phyloP scores from a whole-genome alignment of 177 flowering plant species.

The Vitis hybrid region DNA sequence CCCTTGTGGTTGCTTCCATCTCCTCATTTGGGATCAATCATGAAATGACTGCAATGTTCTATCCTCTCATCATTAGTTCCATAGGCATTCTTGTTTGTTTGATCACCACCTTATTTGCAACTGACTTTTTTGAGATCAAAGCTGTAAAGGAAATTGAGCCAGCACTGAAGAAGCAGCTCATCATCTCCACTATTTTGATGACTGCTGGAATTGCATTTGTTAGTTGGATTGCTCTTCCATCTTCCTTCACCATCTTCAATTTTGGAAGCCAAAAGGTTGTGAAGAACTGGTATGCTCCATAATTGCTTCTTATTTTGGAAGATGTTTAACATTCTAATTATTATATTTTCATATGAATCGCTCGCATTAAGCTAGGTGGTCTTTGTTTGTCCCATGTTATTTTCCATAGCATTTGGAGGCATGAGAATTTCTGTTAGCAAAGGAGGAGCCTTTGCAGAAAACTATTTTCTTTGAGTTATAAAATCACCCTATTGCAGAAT shows the following conservation, averaged over 20 bases:
- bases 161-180: slow-evolving; percentile 72
- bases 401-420: too few species aligned
- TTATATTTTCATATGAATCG: not conserved
- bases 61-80: slow-evolving; percentile 73
- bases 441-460: too few species aligned
- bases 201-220: slow-evolving; percentile 66
- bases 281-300: slow-evolving; percentile 65
- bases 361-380: too few species aligned
- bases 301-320: not conserved
- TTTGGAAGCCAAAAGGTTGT: slow-evolving; percentile 80
- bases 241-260: slow-evolving; percentile 77
- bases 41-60: slow-evolving; percentile 69
- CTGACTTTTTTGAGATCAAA: slow-evolving; percentile 83
- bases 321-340: not conserved
- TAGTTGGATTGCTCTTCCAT: slow-evolving; percentile 65
- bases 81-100: slow-evolving; percentile 73
- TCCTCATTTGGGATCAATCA: slow-evolving; percentile 81
- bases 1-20: slow-evolving; percentile 85
- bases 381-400: too few species aligned
- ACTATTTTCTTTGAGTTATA: too few species aligned
- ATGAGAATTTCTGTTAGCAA: too few species aligned
- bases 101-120: slow-evolving; percentile 79
- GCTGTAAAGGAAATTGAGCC: slow-evolving; percentile 83
- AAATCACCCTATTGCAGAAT: too few species aligned
- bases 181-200: slow-evolving; percentile 79